Percentiles rank a stretch among this genome's conserved stretches.
Evolutionary conservation across 208 protist species (phyloP).

Genomic region (Acanthamoeba castellanii): DNA sequence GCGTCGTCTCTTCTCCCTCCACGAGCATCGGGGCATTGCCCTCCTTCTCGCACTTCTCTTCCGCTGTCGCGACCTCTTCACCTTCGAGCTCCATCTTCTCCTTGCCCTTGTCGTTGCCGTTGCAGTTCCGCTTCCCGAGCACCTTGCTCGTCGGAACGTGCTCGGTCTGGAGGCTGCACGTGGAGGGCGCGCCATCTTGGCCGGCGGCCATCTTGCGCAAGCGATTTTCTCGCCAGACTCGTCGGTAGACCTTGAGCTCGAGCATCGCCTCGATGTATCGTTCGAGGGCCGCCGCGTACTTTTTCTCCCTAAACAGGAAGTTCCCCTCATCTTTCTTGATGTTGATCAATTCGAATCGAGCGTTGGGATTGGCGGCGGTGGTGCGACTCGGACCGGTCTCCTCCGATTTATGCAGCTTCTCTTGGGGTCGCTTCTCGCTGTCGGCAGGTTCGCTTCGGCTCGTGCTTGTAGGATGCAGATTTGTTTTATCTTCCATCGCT

Average conservation of each 20-base stretch:
- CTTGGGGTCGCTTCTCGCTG: background rate
- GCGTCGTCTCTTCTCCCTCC: background rate
- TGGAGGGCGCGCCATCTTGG: background rate
- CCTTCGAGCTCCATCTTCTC: background rate
- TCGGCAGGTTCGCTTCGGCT: background rate
- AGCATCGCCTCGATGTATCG: background rate
- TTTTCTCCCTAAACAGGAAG: constrained; percentile 20
- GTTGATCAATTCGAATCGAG: background rate
- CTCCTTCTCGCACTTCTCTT: background rate
- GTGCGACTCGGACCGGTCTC: background rate
- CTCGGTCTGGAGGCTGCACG: background rate
- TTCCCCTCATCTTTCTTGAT: constrained; percentile 4
- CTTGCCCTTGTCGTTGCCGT: background rate
- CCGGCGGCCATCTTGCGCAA: background rate
- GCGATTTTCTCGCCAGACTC: background rate
- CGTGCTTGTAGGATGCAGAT: background rate
- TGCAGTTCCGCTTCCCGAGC: background rate
- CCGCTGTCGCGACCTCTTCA: background rate
- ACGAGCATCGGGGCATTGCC: background rate
- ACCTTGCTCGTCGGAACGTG: background rate
- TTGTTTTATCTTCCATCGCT: background rate
- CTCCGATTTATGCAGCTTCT: background rate
- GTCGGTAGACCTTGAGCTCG: constrained; percentile 19
- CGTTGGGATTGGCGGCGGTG: background rate
- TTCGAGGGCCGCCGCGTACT: background rate